Base-by-base conservation (phyloP, 208 protist genomes). In the Angomonas deanei region DNA sequence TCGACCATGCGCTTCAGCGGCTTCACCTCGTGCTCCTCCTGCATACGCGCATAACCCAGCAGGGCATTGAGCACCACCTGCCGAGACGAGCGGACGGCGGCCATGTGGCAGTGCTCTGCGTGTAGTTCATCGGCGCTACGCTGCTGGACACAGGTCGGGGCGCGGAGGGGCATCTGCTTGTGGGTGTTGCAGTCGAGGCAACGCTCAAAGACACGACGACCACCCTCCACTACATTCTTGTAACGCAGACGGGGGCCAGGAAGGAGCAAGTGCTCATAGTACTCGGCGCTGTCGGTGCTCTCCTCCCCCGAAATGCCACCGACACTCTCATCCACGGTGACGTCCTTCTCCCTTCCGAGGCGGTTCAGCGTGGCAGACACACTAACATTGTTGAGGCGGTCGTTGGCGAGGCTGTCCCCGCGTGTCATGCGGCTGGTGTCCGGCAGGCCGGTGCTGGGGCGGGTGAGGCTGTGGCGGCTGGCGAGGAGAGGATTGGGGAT, bases 21-120 rank as follows among this genome's bases (percentile, higher is more conserved):
- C 24, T 32, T 54, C 36, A 76, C 69, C 34, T 76, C 78, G 60
- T 84, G 74, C 57, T 91, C 80, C 23, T 68, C 72, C 66, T 96
- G 84, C 60, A 91, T 63, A 42, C 84, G 78, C 50, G 75, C 83
- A 56, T 91, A 93, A 15, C 86, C 84, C 33, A 89, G 66, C 23
- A 96, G 66, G 2, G 84, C 76, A 56, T 92, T 86, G 49, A 96
- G 73, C 48, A 96, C 82, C 6, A 90, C 72, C 74, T 92, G 86
- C 64, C 78, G 72, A 23, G 90, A 80, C 66, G 78, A 89, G 30
- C 90, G 81, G 33, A 91, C 90, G 8, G 90, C 79, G 17, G 73
- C 68, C 86, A 92, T 91, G 72, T 93, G 86, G 61, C 90, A 96
- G 61, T 96, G 90, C 74, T 92, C 90, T 1, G 70, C 74, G 72